Conservation (phyloP, 2,329 filamentous ascomycete species). For the Fusarium nygamai region DNA sequence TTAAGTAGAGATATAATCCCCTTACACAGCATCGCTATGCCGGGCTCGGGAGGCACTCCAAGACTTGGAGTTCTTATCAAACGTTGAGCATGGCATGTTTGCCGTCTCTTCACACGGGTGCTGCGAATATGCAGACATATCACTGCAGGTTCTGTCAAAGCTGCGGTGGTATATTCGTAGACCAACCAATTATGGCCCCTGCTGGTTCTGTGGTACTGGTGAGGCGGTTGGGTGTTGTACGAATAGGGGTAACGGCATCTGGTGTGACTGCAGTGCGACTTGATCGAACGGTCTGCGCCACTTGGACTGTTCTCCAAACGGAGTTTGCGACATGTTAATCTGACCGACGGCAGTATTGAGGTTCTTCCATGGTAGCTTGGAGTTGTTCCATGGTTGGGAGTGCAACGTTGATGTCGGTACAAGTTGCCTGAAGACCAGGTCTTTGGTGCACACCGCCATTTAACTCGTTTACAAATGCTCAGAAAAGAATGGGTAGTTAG, state of each 20-base stretch:
- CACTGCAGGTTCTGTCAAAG: conserved; percentile 19
- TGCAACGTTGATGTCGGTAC: conserved; percentile 30
- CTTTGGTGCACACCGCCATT: conserved; percentile 5
- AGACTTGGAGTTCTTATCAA: conserved; percentile 21
- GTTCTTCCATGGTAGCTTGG: not conserved
- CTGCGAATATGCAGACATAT: conserved; percentile 5
- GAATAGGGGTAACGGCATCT: conserved; percentile 29
- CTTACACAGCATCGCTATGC: conserved; percentile 17
- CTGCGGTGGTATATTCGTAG: not conserved
- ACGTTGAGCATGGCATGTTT: conserved; percentile 27
- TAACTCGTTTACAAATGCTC: not conserved
- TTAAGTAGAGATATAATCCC: conserved; percentile 29
- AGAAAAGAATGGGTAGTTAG: not conserved
- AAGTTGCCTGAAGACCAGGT: conserved; percentile 21
- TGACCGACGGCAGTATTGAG: conserved; percentile 6
- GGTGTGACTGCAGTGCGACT: conserved; percentile 28
- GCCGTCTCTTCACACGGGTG: conserved; percentile 15
- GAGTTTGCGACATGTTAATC: conserved; percentile 9
- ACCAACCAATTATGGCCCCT: conserved; percentile 1
- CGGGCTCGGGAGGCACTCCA: conserved; percentile 12
- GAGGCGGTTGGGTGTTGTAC: conserved; percentile 2
- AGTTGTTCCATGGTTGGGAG: conserved; percentile 6
- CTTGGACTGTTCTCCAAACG: conserved; percentile 10
- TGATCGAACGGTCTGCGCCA: not conserved
- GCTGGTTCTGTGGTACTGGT: conserved; percentile 7